Conservation (phyloP, 768 basidiomycete species). For the Clitopilus hobsonii region DNA sequence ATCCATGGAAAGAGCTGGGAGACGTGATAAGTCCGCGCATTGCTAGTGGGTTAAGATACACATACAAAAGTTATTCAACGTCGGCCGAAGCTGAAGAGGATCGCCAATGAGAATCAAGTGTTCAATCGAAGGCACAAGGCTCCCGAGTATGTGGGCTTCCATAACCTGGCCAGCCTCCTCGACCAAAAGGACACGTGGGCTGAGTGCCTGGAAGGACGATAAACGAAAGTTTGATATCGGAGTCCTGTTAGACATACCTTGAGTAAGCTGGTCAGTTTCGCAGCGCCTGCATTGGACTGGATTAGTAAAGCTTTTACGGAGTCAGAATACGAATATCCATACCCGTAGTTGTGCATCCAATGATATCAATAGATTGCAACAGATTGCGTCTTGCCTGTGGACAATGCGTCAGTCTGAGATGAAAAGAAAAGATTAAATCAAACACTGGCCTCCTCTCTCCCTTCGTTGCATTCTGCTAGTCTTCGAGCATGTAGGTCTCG, state of each 20-base stretch:
- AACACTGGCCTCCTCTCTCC: constrained; percentile 49
- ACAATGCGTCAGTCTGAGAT: not conserved
- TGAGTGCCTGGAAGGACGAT: constrained; percentile 38
- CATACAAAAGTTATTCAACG: constrained; percentile 57
- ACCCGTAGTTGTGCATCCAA: constrained; percentile 80
- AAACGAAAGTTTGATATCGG: not conserved
- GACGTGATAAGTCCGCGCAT: not conserved
- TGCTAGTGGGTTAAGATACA: not conserved
- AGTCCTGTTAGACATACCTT: constrained; percentile 29
- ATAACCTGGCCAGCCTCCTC: constrained; percentile 84
- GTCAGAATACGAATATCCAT: not conserved
- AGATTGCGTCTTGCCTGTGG: constrained; percentile 53
- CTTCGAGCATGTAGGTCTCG: constrained; percentile 22
- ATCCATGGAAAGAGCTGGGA: constrained; percentile 64
- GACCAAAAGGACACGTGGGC: constrained; percentile 60
- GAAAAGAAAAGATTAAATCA: not conserved
- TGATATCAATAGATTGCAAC: constrained; percentile 50
- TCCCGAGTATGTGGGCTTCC: constrained; percentile 69
- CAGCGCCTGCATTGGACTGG: constrained; percentile 45
- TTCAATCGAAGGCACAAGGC: constrained; percentile 59
- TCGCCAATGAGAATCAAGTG: constrained; percentile 82
- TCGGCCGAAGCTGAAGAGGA: constrained; percentile 71
- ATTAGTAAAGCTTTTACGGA: not conserved
- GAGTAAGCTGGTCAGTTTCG: constrained; percentile 56
- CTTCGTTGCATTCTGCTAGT: constrained; percentile 36